Conservation (phyloP, 2,329 filamentous ascomycete species). For the Aschersonia sp. region DNA sequence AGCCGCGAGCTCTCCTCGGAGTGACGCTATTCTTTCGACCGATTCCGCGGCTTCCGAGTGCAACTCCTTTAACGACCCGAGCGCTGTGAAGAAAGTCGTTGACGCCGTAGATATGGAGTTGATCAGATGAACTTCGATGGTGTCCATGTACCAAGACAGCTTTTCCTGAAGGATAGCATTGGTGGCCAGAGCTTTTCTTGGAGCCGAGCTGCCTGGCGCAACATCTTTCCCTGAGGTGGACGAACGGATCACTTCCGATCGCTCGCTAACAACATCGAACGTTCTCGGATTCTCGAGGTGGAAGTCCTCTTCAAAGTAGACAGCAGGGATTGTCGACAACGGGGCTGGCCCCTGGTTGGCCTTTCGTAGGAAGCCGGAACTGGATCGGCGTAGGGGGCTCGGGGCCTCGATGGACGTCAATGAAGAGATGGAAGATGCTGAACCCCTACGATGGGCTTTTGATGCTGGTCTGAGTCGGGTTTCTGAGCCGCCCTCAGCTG, state of each 20-base stretch:
- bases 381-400: slow-evolving; percentile 26
- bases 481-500: slow-evolving; percentile 23
- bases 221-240: slow-evolving; percentile 39
- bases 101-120: slow-evolving; percentile 92
- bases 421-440: slow-evolving; percentile 31
- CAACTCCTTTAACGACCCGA: slow-evolving; percentile 79
- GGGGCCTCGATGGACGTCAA: slow-evolving; percentile 33
- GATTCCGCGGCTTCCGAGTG: slow-evolving; percentile 88
- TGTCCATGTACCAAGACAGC: slow-evolving; percentile 99
- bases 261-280: slow-evolving; percentile 91
- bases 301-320: slow-evolving; percentile 93
- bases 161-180: slow-evolving; percentile 98
- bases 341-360: slow-evolving; percentile 63
- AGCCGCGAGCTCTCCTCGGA: slow-evolving; percentile 65
- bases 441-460: slow-evolving; percentile 17
- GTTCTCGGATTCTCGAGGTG: slow-evolving; percentile 90
- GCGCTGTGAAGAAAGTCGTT: slow-evolving; percentile 86
- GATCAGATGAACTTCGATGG: slow-evolving; percentile 92
- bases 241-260: slow-evolving; percentile 83
- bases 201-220: slow-evolving; percentile 39
- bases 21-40: slow-evolving; percentile 66
- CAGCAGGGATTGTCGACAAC: slow-evolving; percentile 75
- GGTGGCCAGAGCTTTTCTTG: slow-evolving; percentile 78
- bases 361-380: slow-evolving; percentile 38
- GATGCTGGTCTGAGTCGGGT: slow-evolving; percentile 30